Percentiles rank a stretch among this genome's conserved stretches.
phyloP scores from a whole-genome alignment of 2,329 filamentous ascomycete species.

The Huntiella bhutanensis region DNA sequence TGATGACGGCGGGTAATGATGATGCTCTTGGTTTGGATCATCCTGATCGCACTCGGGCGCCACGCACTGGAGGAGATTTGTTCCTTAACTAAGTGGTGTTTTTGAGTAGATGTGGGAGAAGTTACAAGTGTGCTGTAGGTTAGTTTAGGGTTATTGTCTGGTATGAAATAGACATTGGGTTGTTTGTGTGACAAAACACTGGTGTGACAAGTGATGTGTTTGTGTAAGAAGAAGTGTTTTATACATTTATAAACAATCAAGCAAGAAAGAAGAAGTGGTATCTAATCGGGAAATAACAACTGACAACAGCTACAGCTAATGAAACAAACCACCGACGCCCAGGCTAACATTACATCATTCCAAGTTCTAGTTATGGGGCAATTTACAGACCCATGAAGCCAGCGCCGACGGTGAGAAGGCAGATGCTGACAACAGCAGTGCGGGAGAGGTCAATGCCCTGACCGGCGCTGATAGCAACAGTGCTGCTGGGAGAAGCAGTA shows the following conservation, averaged over 20 bases:
- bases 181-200: no score
- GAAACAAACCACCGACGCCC: neutral
- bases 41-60: slow-evolving; percentile 37
- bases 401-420: slow-evolving; percentile 10
- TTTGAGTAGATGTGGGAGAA: neutral
- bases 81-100: slow-evolving; percentile 25
- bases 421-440: slow-evolving; percentile 8
- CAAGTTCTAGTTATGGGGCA: no score
- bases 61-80: slow-evolving; percentile 43
- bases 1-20: slow-evolving; percentile 30
- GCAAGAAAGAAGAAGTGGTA: neutral
- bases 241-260: neutral
- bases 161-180: no score
- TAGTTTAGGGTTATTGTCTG: no score
- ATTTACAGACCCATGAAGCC: slow-evolving; percentile 10
- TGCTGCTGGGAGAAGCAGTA: neutral
- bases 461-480: slow-evolving; percentile 1
- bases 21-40: slow-evolving; percentile 49
- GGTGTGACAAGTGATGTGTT: no score
- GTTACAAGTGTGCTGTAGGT: neutral
- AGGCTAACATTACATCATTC: no score
- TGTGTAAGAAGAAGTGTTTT: no score
- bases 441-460: slow-evolving; percentile 7
- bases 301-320: neutral
- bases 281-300: neutral